Percentiles rank a stretch among this genome's conserved stretches.
Conservation (phyloP, 2,329 filamentous ascomycete genomes). For the Monilinia fructigena region DNA sequence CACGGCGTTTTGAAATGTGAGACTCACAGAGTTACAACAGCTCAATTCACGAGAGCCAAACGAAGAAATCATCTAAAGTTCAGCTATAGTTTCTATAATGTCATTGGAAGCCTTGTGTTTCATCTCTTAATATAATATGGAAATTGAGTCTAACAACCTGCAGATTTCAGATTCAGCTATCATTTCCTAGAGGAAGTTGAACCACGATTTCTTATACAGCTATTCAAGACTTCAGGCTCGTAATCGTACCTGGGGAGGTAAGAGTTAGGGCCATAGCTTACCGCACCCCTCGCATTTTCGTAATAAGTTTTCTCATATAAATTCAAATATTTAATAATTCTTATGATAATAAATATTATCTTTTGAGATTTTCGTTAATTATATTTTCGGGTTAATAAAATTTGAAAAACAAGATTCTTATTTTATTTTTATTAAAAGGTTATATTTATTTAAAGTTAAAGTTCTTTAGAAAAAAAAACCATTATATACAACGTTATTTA, state of each 20-base stretch:
- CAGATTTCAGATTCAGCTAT: neutral
- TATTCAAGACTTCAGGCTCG: conserved; percentile 6
- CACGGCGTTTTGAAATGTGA: neutral
- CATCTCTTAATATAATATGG: neutral
- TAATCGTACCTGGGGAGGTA: neutral
- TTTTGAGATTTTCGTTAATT: no score
- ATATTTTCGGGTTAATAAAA: no score
- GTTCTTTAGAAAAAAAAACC: no score
- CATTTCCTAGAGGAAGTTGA: neutral
- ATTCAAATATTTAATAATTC: no score
- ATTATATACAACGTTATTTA: no score
- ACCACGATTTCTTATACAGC: neutral
- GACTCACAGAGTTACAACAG: neutral
- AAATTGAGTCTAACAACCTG: neutral
- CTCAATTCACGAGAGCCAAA: neutral
- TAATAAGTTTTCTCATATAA: no score
- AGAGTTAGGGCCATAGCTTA: no score
- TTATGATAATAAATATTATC: no score
- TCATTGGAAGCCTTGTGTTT: neutral
- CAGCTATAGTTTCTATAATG: neutral
- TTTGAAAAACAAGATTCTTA: no score
- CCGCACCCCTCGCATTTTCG: no score
- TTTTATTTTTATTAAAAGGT: no score
- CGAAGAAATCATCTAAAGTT: neutral
- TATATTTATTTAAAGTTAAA: no score